phyloP scores from a whole-genome alignment of 257 asterid species.

The Solanum lycopersicoides region DNA sequence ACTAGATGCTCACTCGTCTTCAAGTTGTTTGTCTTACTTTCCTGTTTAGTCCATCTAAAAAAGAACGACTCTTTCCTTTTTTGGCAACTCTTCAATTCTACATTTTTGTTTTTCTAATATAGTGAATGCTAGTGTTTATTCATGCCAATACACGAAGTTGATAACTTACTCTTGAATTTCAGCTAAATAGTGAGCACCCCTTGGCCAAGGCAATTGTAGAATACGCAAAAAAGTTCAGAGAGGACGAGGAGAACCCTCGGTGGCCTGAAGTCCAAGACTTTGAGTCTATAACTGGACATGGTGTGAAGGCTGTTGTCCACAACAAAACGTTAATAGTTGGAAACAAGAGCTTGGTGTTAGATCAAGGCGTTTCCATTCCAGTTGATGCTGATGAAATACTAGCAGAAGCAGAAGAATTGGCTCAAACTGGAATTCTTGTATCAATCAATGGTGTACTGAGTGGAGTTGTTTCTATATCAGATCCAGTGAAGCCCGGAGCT shows the following conservation, averaged over 20 bases:
- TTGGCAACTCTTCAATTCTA: not conserved
- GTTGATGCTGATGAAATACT: constrained; percentile 1
- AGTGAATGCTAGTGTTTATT: not conserved
- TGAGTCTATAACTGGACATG: constrained; percentile 12
- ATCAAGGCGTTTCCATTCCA: not conserved
- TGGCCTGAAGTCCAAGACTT: constrained; percentile 6
- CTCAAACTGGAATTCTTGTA: constrained; percentile 16
- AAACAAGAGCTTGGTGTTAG: constrained; percentile 10
- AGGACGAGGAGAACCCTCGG: not conserved
- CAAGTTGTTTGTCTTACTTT: not conserved
- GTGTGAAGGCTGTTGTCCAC: constrained; percentile 5
- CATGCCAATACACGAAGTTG: not conserved
- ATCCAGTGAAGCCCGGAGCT: constrained; percentile 16
- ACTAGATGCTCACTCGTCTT: not conserved
- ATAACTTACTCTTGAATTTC: not conserved
- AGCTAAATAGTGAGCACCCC: constrained; percentile 16
- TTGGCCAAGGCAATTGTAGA: constrained; percentile 18
- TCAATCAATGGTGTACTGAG: constrained; percentile 1
- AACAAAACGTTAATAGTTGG: constrained; percentile 1
- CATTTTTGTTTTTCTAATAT: not conserved
- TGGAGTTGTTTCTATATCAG: constrained; percentile 14
- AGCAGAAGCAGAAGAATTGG: constrained; percentile 7
- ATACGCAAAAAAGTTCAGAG: constrained; percentile 4
- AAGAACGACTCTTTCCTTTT: not conserved
- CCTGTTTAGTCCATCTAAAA: not conserved